phyloP scores from a whole-genome alignment of 768 basidiomycete species.

The Mycena alexandri region DNA sequence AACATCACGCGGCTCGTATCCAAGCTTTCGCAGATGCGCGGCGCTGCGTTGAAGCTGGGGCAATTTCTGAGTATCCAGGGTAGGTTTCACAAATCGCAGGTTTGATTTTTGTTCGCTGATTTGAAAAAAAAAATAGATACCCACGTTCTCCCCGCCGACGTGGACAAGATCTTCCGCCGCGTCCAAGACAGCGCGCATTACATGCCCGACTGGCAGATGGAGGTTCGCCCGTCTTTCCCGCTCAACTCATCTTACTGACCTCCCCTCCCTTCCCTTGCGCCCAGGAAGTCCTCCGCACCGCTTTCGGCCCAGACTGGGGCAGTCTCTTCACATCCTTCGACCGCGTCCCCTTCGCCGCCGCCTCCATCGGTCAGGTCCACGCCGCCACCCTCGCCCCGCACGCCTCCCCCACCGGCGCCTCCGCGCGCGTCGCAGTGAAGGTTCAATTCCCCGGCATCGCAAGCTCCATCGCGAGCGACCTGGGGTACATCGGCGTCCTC shows the following conservation, averaged over 20 bases:
- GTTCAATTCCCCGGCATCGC: conserved; percentile 96
- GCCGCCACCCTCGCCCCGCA: conserved; percentile 69
- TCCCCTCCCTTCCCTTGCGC: too few relatives aligned
- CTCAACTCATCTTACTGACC: conserved; percentile 22
- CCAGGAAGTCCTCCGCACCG: conserved; percentile 77
- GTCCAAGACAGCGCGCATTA: conserved; percentile 98
- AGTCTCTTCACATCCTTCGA: conserved; percentile 80
- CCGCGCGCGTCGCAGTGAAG: conserved; percentile 82
- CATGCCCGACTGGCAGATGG: conserved; percentile 99
- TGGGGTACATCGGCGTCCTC: conserved; percentile 87
- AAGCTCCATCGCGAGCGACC: conserved; percentile 87
- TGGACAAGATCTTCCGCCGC: conserved; percentile 88
- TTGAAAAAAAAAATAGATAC: too few relatives aligned
- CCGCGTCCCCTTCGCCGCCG: conserved; percentile 91
- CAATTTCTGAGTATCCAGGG: conserved; percentile 99
- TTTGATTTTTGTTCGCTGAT: too few relatives aligned
- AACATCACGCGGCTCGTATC: conserved; percentile 92
- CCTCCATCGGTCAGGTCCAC: conserved; percentile 98
- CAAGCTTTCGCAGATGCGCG: conserved; percentile 95
- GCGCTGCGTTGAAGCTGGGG: conserved; percentile 95
- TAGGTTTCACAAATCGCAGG: too few relatives aligned
- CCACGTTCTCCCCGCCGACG: conserved; percentile 85
- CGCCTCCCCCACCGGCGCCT: conserved; percentile 65
- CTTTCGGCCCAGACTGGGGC: conserved; percentile 84
- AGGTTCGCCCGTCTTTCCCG: conserved; percentile 60